Evolutionary conservation across 2,329 filamentous ascomycete genomes (phyloP), one percentile per base, ranked within the genome.

Genomic region (Colletotrichum sublineola): DNA sequence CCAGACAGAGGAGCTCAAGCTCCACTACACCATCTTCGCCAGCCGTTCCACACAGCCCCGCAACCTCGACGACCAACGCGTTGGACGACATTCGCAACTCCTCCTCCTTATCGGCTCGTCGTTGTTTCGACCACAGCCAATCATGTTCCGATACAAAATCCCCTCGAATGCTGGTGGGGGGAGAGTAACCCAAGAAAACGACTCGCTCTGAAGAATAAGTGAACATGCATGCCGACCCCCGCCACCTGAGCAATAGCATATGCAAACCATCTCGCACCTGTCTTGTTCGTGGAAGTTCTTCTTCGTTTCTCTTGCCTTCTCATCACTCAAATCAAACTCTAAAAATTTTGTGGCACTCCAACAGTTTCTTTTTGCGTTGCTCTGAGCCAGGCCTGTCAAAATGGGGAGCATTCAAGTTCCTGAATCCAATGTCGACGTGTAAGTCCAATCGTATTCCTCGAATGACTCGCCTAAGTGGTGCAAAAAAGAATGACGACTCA

Each of bases 361-460:
- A 2, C 7, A 36, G 18, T 18, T 1, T 36, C 5, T 20, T 3
- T 44, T 20, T 24, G 33, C 18, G 18, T 29, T 29, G 6, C 15
- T 5, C 29, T 29, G 12, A 20, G 3, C 18, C 8, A 20, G 20
- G 38, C 24, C 36, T 46, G 15, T 18, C 48, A 57, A 72, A 20
- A 72, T 72, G 70, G 44, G 61, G 4, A 71, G 42, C 12, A 57
- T 56, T n/a, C 63, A 74, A 29, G 44, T 66, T 40, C 53, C 69
- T 14, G 73, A 76, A 38, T 77, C 76, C 6, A 75, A 79, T 12
- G 75, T 78, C 36, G 78, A 81, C 73, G 79, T 82, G 70, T 75
- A 73, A 72, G 70, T 50, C 20, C n/a, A 24, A 31, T 7, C 8
- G 36, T 20, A 52, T 8, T 18, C 20, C 24, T 11, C 20, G 14